Evolutionary conservation across 2,329 filamentous ascomycete species (phyloP), one percentile per base, ranked within the genome.

Genomic region (Pseudocercospora pini-densiflorae): DNA sequence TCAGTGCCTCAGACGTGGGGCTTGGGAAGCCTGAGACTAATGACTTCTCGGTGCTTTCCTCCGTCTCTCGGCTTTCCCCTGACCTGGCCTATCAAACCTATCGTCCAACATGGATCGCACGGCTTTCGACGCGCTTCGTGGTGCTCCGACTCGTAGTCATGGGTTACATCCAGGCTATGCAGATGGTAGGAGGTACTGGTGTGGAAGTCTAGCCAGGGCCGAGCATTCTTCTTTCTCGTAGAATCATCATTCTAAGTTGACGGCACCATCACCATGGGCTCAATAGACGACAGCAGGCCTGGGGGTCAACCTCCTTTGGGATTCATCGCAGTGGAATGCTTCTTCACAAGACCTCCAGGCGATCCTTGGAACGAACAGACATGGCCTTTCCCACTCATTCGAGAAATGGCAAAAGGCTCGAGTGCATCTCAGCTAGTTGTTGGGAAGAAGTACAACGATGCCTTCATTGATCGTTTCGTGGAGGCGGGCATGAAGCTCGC

Each of bases 381-480:
- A 21, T 81, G 79, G 79, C 69, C 71, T 1, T 81, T 81, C 59
- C 78, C 78, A 0, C 63, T 81, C 6, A 76, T 81, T 40, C 77
- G 73, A 23, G 76, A 80, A 68, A 71, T 68, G 24, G 79, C 75
- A 4, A 62, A 69, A 4, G 77, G 76, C 16, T 78, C 78, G 0
- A 60, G 63, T 5, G 75, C 75, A 24, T 72, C 72, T 0, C 64
- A 73, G 7, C 57, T 81, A 3, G 78, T 81, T 6, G 77, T 75
- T 0, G 67, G 45, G 10, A 2, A 69, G 4, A 68, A 71, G 2
- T 80, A 80, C 61, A 70, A 75, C 24, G 73, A 74, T 58, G 76
- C 68, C 0, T 80, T 80, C 29, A 69, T 70, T 23, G 90, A 92
- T 54, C 86, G 73, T 1, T 80, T 81, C 80, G 78, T 80, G 5